Percentiles rank a stretch among this genome's conserved stretches.
Conservation (phyloP, 2,329 filamentous ascomycete genomes). For the Colletotrichum acutatum region DNA sequence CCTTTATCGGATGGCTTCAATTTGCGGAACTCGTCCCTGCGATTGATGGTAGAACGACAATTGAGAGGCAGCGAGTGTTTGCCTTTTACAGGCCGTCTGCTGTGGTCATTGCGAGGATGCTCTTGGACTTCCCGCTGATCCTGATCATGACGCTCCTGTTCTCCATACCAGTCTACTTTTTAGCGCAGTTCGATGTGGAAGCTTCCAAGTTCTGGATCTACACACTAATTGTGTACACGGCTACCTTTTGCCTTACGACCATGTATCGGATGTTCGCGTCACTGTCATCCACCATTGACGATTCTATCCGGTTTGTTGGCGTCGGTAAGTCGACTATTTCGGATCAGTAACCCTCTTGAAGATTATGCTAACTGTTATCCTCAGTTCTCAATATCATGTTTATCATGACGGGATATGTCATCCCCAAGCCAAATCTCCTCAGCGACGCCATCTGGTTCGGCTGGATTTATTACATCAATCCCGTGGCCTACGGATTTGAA, state of each 20-base stretch:
- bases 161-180: slow-evolving; percentile 27
- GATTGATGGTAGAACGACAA: slow-evolving; percentile 25
- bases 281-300: slow-evolving; percentile 68
- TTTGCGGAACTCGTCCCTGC: slow-evolving; percentile 32
- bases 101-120: slow-evolving; percentile 22
- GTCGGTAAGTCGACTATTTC: slow-evolving; percentile 1
- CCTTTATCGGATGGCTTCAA: slow-evolving; percentile 36
- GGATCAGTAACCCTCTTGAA: too few relatives aligned
- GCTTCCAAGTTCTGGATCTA: slow-evolving; percentile 35
- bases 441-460: slow-evolving; percentile 75
- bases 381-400: slow-evolving; percentile 67
- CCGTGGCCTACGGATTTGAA: slow-evolving; percentile 74
- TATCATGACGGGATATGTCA: slow-evolving; percentile 75
- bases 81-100: slow-evolving; percentile 35
- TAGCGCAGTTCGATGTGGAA: slow-evolving; percentile 29
- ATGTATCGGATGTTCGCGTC: slow-evolving; percentile 57
- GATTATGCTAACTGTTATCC: neutral
- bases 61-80: slow-evolving; percentile 28
- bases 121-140: slow-evolving; percentile 27
- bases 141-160: slow-evolving; percentile 31
- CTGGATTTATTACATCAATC: slow-evolving; percentile 75
- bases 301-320: slow-evolving; percentile 62
- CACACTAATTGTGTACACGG: slow-evolving; percentile 28
- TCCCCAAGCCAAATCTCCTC: slow-evolving; percentile 66
- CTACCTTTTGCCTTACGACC: slow-evolving; percentile 31